A percentile compares a stretch with the other conserved stretches of the same genome.
Evolutionary conservation across 495 filamentous ascomycete genomes (phyloP).

Genomic region (Lophiotrema nucula): DNA sequence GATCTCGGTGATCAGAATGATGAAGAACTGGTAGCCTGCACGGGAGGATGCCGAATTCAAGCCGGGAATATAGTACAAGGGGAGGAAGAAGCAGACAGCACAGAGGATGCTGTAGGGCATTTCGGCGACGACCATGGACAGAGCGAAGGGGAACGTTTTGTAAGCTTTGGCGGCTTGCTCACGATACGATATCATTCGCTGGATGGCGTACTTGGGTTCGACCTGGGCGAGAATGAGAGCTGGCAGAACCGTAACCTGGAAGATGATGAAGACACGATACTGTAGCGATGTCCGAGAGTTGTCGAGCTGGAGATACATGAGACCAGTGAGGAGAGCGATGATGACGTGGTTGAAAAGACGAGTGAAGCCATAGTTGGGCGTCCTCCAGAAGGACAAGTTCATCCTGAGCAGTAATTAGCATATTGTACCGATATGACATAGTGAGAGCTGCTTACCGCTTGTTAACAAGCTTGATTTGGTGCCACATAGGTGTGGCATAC

Average conservation of each 20-base stretch:
- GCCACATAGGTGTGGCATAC: conserved; percentile 70
- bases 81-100: conserved; percentile 70
- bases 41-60: conserved; percentile 55
- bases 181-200: conserved; percentile 74
- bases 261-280: conserved; percentile 79
- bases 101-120: conserved; percentile 74
- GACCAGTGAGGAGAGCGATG: conserved; percentile 70
- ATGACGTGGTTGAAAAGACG: conserved; percentile 73
- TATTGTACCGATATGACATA: background rate
- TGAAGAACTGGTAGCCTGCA: conserved; percentile 79
- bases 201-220: conserved; percentile 72
- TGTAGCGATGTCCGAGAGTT: conserved; percentile 67
- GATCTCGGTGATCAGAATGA: conserved; percentile 72
- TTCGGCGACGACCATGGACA: conserved; percentile 71
- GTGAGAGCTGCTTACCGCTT: conserved; percentile 48
- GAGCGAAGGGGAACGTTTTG: conserved; percentile 66
- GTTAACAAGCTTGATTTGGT: conserved; percentile 67
- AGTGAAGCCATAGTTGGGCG: conserved; percentile 74
- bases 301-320: conserved; percentile 69
- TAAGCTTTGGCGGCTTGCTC: conserved; percentile 79
- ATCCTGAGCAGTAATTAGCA: conserved; percentile 34
- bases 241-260: conserved; percentile 75
- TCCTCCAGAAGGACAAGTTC: conserved; percentile 69
- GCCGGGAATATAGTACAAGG: conserved; percentile 65
- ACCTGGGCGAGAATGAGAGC: conserved; percentile 75